Conservation (phyloP, 306 rosid genomes). For the Hippophae tibetana region DNA sequence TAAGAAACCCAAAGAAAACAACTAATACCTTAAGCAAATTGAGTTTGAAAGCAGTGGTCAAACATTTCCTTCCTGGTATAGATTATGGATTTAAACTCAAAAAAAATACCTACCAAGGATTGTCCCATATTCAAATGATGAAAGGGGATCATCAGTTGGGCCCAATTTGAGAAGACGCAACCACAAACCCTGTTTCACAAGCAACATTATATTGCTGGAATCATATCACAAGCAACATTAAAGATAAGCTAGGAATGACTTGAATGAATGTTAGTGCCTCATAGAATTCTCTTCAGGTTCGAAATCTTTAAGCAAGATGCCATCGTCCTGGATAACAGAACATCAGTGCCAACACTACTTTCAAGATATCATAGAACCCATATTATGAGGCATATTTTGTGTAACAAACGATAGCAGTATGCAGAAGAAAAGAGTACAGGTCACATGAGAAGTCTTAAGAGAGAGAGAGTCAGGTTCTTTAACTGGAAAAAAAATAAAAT, state of each 20-base stretch:
- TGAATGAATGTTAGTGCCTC: background rate
- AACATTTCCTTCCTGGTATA: constrained; percentile 2
- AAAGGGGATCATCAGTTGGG: constrained; percentile 95
- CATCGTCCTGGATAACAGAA: background rate
- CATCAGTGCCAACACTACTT: background rate
- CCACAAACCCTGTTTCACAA: constrained; percentile 76
- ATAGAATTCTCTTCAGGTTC: background rate
- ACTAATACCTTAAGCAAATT: constrained; percentile 12
- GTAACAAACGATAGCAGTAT: no score
- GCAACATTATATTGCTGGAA: constrained; percentile 6
- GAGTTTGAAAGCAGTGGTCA: constrained; percentile 14
- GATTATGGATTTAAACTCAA: constrained; percentile 20
- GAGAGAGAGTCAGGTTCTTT: no score
- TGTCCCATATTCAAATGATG: constrained; percentile 98
- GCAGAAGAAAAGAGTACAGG: no score
- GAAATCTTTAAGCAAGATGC: background rate
- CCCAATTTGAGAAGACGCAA: constrained; percentile 89
- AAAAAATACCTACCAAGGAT: constrained; percentile 58
- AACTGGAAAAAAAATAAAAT: no score
- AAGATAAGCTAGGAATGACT: background rate
- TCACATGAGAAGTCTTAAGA: no score
- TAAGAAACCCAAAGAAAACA: background rate
- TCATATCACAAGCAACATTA: background rate
- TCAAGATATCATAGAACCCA: no score
- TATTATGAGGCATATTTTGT: no score